Conservation (phyloP, 495 filamentous ascomycete species). For the Daldinia bambusicola region DNA sequence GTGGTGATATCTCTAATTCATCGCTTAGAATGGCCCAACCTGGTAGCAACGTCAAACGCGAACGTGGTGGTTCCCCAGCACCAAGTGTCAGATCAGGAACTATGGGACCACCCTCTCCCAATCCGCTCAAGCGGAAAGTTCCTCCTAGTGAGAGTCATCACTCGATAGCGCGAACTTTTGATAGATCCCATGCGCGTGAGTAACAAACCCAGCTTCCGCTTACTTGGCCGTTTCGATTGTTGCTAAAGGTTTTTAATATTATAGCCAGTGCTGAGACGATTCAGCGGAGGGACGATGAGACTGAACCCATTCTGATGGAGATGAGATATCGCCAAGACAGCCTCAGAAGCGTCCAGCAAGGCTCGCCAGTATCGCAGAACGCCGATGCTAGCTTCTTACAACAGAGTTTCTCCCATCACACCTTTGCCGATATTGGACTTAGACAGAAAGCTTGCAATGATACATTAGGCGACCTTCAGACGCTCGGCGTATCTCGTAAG, state of each 20-base stretch:
- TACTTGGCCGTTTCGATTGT: background rate
- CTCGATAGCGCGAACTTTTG: slow-evolving; percentile 33
- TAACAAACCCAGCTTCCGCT: background rate
- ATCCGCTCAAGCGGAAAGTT: slow-evolving; percentile 17
- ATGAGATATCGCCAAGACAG: slow-evolving; percentile 32
- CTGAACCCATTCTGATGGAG: slow-evolving; percentile 45
- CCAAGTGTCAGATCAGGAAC: slow-evolving; percentile 29
- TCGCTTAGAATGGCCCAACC: slow-evolving; percentile 3
- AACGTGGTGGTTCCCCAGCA: slow-evolving; percentile 26
- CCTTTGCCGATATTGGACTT: slow-evolving; percentile 56
- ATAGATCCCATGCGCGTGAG: slow-evolving; percentile 47
- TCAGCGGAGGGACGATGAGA: slow-evolving; percentile 40
- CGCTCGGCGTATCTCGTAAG: slow-evolving; percentile 56
- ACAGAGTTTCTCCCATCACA: slow-evolving; percentile 47
- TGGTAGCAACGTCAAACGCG: slow-evolving; percentile 17
- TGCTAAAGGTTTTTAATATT: slow-evolving; percentile 10
- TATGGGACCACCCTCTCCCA: slow-evolving; percentile 42
- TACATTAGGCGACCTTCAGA: slow-evolving; percentile 58
- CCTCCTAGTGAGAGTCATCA: slow-evolving; percentile 25
- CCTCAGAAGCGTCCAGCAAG: slow-evolving; percentile 13
- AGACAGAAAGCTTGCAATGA: slow-evolving; percentile 60
- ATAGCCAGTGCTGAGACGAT: slow-evolving; percentile 45
- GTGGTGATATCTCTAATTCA: background rate
- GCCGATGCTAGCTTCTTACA: slow-evolving; percentile 46
- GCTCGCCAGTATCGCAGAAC: slow-evolving; percentile 42